Base-by-base conservation (phyloP, 148 eudicot species). In the Limonium bicolor region DNA sequence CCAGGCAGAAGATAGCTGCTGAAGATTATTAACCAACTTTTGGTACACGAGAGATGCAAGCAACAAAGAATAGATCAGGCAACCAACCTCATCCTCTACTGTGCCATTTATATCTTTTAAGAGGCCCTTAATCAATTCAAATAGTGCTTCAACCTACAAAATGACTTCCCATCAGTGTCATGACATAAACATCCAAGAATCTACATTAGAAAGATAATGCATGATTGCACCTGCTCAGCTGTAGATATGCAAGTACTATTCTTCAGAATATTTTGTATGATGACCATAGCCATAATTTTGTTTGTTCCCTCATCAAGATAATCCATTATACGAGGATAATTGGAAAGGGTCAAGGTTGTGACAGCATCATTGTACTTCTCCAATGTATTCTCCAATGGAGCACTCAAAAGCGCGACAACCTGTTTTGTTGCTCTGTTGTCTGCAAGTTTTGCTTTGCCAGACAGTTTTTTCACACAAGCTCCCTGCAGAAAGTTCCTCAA, bases 311-410 rank as follows among this genome's bases (percentile, higher is more conserved):
- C 61, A 63, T 92, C 99, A 49, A 92, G 99, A 68, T 81, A 81
- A 50, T 76, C 99, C 99, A 92, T 92, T 41, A 92, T 77, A 50
- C 83, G 74, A 27, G 99, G 99, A 78, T 92, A 92, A 64, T 92
- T 92, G 41, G 88, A 81, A 48, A 92, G 94, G 9, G 94, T 73
- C 53, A 92, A 53, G 21, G 88, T 78, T 48, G 95, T 81, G 53
- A 81, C 94, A 56, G 83, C 80, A 55, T 92, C 95, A 62, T 66
- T 80, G 57, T 85, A 92, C 67, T 85, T 92, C 55, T 92, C 99
- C 56, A 92, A 42, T 39, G 95, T 95, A 56, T 85, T 92, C 55
- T 92, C 99, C 56, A 92, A 42, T 39, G 95, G 99, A 56, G 99
- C 99, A 66, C 78, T 92, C 74, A 92, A 68, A 56, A 92, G 99